Percentiles rank a stretch among this genome's conserved stretches.
These are phyloP conservation scores for Tolypocladium guangdongense DNA, from an alignment of 2,329 filamentous ascomycete genomes.

Conservation along the genomic window DNA sequence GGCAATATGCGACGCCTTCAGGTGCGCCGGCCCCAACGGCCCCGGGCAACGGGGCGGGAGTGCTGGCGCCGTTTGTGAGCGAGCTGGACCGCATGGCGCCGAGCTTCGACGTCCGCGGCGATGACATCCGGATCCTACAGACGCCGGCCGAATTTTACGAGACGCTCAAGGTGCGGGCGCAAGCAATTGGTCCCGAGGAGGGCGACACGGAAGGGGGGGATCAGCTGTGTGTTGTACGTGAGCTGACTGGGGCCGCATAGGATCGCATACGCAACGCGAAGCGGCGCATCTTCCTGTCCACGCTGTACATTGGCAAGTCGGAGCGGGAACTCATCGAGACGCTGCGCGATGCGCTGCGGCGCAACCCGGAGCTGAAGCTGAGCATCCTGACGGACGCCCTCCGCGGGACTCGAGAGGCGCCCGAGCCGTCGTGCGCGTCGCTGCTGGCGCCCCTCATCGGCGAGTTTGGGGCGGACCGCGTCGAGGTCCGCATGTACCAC, in stretches of 20 bases:
- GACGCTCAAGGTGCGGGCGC: slow-evolving; percentile 62
- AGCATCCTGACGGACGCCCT: slow-evolving; percentile 88
- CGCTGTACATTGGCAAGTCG: slow-evolving; percentile 88
- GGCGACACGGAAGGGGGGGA: too few relatives aligned
- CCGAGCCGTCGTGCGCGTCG: slow-evolving; percentile 76
- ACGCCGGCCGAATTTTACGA: slow-evolving; percentile 86
- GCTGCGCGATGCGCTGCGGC: slow-evolving; percentile 61
- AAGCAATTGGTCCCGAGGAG: background rate
- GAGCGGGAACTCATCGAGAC: slow-evolving; percentile 81
- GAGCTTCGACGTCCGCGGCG: slow-evolving; percentile 76
- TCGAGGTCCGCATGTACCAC: slow-evolving; percentile 95
- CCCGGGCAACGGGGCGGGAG: slow-evolving; percentile 17
- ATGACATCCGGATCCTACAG: slow-evolving; percentile 67
- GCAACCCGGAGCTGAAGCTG: slow-evolving; percentile 66
- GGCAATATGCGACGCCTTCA: slow-evolving; percentile 28
- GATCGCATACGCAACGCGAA: slow-evolving; percentile 72
- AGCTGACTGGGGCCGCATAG: slow-evolving; percentile 27
- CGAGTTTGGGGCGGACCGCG: slow-evolving; percentile 73
- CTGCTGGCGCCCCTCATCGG: slow-evolving; percentile 72
- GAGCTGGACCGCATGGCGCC: slow-evolving; percentile 86
- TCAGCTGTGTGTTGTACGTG: background rate
- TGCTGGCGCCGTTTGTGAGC: slow-evolving; percentile 43
- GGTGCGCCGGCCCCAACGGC: slow-evolving; percentile 17
- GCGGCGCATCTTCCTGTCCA: slow-evolving; percentile 80
- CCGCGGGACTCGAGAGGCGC: slow-evolving; percentile 82